Evolutionary conservation across 495 filamentous ascomycete genomes (phyloP).

Genomic region (Chaetomium cochliodes): DNA sequence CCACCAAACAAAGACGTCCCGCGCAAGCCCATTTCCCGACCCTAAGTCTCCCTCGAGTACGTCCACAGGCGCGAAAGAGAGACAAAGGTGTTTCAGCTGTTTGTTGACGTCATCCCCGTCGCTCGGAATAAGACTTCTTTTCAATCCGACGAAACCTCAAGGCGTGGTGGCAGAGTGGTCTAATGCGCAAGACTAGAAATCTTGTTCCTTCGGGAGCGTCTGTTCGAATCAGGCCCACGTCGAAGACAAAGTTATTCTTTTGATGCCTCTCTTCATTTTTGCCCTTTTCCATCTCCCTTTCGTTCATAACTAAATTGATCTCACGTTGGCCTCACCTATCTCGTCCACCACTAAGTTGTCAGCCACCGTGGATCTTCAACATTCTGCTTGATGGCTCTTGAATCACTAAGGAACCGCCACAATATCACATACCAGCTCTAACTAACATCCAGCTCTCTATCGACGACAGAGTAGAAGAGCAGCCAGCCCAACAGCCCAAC

Average conservation of each 20-base stretch:
- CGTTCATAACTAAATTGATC: no score
- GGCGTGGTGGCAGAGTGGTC: constrained; percentile 21
- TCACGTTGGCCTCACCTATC: neutral
- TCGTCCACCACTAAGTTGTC: neutral
- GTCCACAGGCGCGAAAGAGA: no score
- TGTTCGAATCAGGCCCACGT: constrained; percentile 22
- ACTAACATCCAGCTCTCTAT: no score
- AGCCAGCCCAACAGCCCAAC: no score
- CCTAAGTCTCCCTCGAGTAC: neutral
- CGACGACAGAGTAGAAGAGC: no score
- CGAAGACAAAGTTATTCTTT: neutral
- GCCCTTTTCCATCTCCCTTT: neutral
- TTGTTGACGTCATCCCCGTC: no score
- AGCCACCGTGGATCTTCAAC: no score
- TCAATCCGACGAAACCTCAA: neutral
- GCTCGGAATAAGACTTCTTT: neutral
- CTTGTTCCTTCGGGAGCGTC: constrained; percentile 19
- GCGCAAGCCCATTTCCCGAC: no score
- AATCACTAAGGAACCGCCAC: no score
- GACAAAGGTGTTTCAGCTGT: neutral
- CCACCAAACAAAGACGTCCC: neutral
- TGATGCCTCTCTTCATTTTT: neutral
- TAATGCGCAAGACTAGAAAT: constrained; percentile 20
- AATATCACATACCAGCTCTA: no score
- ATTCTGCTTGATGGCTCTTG: no score